phyloP scores from a whole-genome alignment of 176 grass and related monocot genomes.

The Areca catechu region DNA sequence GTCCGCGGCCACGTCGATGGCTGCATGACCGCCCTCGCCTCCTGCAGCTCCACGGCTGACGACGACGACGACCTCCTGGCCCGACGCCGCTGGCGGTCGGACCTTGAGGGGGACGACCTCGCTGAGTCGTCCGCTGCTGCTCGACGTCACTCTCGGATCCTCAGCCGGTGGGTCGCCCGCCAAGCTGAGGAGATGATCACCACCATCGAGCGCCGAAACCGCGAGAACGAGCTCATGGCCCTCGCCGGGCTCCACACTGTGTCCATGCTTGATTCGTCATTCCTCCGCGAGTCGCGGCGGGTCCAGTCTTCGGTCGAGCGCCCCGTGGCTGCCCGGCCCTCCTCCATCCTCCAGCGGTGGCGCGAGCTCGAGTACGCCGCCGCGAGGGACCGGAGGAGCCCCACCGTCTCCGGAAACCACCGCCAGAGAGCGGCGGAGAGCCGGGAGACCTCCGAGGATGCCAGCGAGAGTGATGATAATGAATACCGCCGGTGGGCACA shows the following conservation, averaged over 20 bases:
- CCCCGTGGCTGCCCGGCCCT: conserved; percentile 30
- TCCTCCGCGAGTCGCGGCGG: conserved; percentile 23
- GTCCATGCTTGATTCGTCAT: conserved; percentile 40
- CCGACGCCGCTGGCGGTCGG: conserved; percentile 9
- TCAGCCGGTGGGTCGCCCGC: conserved; percentile 46
- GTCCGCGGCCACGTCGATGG: conserved; percentile 10
- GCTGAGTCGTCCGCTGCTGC: conserved; percentile 39
- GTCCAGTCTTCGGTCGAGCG: conserved; percentile 39
- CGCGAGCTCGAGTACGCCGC: conserved; percentile 13
- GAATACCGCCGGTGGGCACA: not conserved
- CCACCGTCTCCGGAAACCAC: not conserved
- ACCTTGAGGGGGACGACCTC: conserved; percentile 24
- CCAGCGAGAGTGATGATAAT: conserved; percentile 7
- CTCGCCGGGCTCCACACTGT: not conserved
- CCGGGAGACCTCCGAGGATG: not conserved
- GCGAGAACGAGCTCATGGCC: not conserved
- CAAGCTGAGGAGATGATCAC: not conserved
- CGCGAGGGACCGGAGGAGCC: conserved; percentile 18
- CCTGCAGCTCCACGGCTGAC: conserved; percentile 4
- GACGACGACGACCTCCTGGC: conserved; percentile 9
- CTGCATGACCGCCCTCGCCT: not conserved
- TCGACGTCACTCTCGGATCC: conserved; percentile 37
- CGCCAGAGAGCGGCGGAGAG: not conserved
- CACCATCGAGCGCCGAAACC: not conserved
- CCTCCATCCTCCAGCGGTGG: conserved; percentile 21